phyloP scores from a whole-genome alignment of 2,329 filamentous ascomycete genomes.

The Phaeosphaeriaceae sp. region DNA sequence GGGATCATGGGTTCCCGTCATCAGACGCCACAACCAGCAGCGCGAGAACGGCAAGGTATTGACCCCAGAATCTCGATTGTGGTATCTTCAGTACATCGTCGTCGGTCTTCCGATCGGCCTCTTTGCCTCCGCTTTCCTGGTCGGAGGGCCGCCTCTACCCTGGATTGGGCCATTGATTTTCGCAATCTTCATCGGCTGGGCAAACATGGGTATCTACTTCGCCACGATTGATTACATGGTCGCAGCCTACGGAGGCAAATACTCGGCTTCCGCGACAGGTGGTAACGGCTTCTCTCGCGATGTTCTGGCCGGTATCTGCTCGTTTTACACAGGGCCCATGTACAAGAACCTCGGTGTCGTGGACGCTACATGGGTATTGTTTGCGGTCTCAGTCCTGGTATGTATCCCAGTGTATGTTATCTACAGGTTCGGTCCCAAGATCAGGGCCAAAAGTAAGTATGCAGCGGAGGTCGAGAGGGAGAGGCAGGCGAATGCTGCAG shows the following conservation, averaged over 20 bases:
- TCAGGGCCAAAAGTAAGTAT: conserved; percentile 52
- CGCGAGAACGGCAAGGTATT: conserved; percentile 55
- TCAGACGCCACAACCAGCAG: conserved; percentile 57
- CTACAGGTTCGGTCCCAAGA: conserved; percentile 62
- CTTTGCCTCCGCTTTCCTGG: conserved; percentile 70
- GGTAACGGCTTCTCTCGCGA: conserved; percentile 79
- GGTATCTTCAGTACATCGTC: conserved; percentile 69
- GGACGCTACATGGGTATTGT: conserved; percentile 53
- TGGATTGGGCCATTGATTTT: conserved; percentile 62
- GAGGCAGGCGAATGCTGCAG: conserved; percentile 3
- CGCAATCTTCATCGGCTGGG: conserved; percentile 70
- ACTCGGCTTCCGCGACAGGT: conserved; percentile 77
- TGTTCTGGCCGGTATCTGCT: conserved; percentile 75
- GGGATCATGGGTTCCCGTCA: conserved; percentile 63
- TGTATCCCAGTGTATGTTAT: conserved; percentile 64
- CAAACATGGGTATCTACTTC: conserved; percentile 76
- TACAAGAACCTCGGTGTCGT: conserved; percentile 36
- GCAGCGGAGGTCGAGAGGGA: conserved; percentile 34
- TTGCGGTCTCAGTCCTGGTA: conserved; percentile 57
- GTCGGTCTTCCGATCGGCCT: conserved; percentile 71
- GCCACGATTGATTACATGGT: conserved; percentile 83
- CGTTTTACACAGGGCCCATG: conserved; percentile 58
- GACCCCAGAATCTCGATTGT: conserved; percentile 71
- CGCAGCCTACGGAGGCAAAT: conserved; percentile 70
- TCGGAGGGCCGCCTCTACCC: conserved; percentile 67